phyloP scores from a whole-genome alignment of 2,329 filamentous ascomycete species.

The Ophiocordyceps unilateralis region DNA sequence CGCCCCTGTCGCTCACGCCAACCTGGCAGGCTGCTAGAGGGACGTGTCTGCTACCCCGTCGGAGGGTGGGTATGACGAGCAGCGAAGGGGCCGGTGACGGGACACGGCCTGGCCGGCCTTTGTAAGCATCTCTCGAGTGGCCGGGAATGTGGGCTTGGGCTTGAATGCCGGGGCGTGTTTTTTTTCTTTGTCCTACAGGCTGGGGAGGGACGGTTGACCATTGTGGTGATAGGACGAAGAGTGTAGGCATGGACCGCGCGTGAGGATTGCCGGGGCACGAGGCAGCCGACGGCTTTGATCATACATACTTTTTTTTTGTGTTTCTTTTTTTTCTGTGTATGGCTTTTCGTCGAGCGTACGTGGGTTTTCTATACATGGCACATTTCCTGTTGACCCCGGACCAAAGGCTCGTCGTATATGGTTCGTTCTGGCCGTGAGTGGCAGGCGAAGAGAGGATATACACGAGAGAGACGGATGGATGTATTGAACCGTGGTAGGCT shows the following conservation, averaged over 20 bases:
- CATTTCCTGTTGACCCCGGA: background rate
- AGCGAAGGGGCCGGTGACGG: too few relatives aligned
- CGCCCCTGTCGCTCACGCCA: slow-evolving; percentile 13
- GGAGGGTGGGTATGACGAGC: too few relatives aligned
- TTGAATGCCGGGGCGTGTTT: slow-evolving; percentile 11
- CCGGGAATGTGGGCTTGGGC: slow-evolving; percentile 12
- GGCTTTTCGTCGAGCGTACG: background rate
- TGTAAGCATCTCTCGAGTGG: slow-evolving; percentile 16
- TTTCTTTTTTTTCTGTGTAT: background rate
- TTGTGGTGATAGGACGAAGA: slow-evolving; percentile 8
- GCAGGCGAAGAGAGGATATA: too few relatives aligned
- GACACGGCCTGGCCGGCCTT: slow-evolving; percentile 5
- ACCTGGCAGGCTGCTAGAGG: too few relatives aligned
- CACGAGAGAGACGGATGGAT: too few relatives aligned
- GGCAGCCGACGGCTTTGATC: slow-evolving; percentile 6
- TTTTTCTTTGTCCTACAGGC: slow-evolving; percentile 8
- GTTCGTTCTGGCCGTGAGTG: too few relatives aligned
- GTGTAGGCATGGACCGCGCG: slow-evolving; percentile 7
- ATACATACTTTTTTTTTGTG: slow-evolving; percentile 17
- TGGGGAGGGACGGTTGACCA: slow-evolving; percentile 11
- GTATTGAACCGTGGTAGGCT: too few relatives aligned
- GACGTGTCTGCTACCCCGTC: too few relatives aligned
- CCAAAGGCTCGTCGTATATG: too few relatives aligned
- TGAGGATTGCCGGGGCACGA: slow-evolving; percentile 13
- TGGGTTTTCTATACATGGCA: background rate